Evolutionary conservation across 2,329 filamentous ascomycete genomes (phyloP).

Genomic region (Venturiaceae sp.): DNA sequence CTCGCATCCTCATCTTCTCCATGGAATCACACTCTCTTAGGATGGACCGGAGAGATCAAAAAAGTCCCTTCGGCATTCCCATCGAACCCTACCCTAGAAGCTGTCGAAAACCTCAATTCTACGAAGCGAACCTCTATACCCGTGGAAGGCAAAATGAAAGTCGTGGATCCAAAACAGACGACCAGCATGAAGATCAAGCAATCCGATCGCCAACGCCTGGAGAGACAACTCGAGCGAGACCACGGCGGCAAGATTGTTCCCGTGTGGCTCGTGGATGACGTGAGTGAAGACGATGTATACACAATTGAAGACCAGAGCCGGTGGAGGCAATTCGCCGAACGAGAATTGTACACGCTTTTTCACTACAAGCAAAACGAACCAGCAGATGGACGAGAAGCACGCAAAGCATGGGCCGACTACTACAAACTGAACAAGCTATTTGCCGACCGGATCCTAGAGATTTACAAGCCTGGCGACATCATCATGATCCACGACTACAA

Average conservation of each 20-base stretch:
- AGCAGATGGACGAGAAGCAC: conserved; percentile 71
- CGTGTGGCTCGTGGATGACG: conserved; percentile 79
- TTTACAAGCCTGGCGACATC: conserved; percentile 88
- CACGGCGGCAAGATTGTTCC: conserved; percentile 72
- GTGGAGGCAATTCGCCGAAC: conserved; percentile 86
- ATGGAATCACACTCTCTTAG: conserved; percentile 88
- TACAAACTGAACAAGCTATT: conserved; percentile 89
- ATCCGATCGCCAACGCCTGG: conserved; percentile 58
- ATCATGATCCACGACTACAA: conserved; percentile 94
- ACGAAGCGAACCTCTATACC: conserved; percentile 62
- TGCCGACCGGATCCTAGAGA: conserved; percentile 75
- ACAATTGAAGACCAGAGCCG: conserved; percentile 70
- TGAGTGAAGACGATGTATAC: conserved; percentile 36
- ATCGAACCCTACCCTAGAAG: conserved; percentile 14
- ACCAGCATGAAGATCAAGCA: conserved; percentile 48
- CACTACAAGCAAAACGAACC: conserved; percentile 95
- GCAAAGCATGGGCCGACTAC: conserved; percentile 84
- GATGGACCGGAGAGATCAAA: conserved; percentile 76
- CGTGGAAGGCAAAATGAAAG: conserved; percentile 47
- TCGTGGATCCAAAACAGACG: conserved; percentile 40
- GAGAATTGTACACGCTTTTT: conserved; percentile 84
- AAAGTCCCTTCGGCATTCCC: conserved; percentile 20
- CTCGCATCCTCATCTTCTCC: conserved; percentile 73
- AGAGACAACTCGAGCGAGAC: conserved; percentile 62
- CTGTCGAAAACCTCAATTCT: conserved; percentile 37